Base-by-base conservation (phyloP, 73 alveolate species). In the Paramecium pentaurelia region DNA sequence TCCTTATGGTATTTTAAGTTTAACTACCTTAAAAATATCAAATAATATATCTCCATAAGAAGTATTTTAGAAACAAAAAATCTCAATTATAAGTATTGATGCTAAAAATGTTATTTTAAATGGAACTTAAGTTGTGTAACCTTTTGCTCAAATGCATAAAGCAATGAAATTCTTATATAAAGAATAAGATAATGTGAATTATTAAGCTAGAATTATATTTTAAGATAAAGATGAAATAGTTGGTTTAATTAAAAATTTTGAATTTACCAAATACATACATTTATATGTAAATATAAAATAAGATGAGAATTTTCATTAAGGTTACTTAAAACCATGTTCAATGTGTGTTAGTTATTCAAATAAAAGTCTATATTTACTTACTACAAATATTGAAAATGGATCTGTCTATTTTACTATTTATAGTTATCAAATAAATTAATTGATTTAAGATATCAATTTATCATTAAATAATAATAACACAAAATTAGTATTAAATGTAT, bases 121-220 rank as follows among this genome's bases (percentile, higher is more conserved):
- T 80, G 49, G 49, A 6, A 36, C 49, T 44, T 6, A 45, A 47
- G 75, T 80, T 32, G 8, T 27, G 3, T 80, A 80, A 49, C 91
- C 91, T 18, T 80, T 80, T 80, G 91, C 91, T 12, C 49, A 80
- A 42, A 80, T 80, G 91, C 91, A 80, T 22, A 80, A 80, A 25
- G 58, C 49, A 8, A 80, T 80, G 91, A 80, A 80, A 80, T 80
- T 80, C n/a, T 80, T 40, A 14, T 80, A 80, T 80, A 80, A 49
- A 27, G 91, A 80, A 36, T 12, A 36, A 10, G 87, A 64, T 12
- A 28, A 64, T 64, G 51, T 64, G 9, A 34, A 64, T 64, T 64
- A 32, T 64, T 64, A 28, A 9, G 60, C 88, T 12, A 75, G 88
- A n/a, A 38, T 75, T 22, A 75, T 75, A 37, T 75, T 38, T 75